phyloP scores from a whole-genome alignment of 2,329 filamentous ascomycete species.

The Paradendryphiella salina region DNA sequence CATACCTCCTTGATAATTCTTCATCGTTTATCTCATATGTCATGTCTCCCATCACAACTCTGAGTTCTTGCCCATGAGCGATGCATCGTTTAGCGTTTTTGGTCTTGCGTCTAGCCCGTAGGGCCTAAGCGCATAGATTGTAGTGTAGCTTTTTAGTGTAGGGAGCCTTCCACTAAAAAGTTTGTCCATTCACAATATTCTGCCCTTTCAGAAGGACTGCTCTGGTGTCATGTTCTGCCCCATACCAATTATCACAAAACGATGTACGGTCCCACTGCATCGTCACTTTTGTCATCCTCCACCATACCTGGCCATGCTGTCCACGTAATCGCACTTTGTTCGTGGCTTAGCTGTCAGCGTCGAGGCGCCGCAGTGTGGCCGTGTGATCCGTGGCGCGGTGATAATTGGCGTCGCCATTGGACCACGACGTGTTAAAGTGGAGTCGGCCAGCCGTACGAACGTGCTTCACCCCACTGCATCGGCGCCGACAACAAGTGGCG shows the following conservation, averaged over 20 bases:
- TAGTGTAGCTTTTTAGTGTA: too few species aligned
- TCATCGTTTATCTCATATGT: constrained; percentile 11
- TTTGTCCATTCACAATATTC: too few species aligned
- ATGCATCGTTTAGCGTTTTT: constrained; percentile 10
- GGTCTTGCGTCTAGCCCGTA: background rate
- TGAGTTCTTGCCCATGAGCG: constrained; percentile 4
- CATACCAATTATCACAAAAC: background rate
- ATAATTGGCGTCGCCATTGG: background rate
- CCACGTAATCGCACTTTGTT: constrained; percentile 7
- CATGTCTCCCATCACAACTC: constrained; percentile 31
- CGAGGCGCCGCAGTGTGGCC: constrained; percentile 2
- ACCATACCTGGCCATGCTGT: background rate
- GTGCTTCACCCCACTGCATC: background rate
- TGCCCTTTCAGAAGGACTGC: too few species aligned
- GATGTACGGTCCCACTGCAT: background rate
- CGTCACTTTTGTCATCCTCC: background rate
- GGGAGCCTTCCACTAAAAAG: too few species aligned
- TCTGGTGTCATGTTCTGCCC: too few species aligned
- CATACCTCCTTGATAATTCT: constrained; percentile 30
- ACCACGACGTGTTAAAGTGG: background rate
- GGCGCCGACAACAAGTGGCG: constrained; percentile 5
- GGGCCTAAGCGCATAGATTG: background rate
- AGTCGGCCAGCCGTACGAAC: constrained; percentile 2
- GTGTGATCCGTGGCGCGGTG: constrained; percentile 1
- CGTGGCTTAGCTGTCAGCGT: constrained; percentile 3